Conservation (phyloP, 768 basidiomycete species). For the Pluteus cervinus region DNA sequence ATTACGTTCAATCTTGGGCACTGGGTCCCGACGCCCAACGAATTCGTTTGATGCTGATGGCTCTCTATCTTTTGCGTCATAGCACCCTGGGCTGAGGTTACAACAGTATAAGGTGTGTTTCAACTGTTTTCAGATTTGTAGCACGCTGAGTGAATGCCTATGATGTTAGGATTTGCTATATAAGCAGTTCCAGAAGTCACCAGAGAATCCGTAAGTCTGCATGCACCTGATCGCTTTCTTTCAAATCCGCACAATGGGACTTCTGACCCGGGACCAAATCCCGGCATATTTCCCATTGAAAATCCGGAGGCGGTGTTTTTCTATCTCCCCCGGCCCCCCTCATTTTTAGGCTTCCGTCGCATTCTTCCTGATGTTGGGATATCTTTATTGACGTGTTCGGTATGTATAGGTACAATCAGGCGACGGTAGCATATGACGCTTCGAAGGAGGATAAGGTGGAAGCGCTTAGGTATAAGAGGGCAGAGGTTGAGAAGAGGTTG, state of each 20-base stretch:
- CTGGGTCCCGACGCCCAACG: too few relatives aligned
- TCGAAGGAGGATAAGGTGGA: constrained; percentile 80
- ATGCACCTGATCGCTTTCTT: too few relatives aligned
- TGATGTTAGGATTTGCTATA: constrained; percentile 65
- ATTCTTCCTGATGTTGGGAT: too few relatives aligned
- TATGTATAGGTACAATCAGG: constrained; percentile 90
- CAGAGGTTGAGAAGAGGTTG: constrained; percentile 61
- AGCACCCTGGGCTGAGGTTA: constrained; percentile 87
- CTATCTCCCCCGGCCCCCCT: background rate
- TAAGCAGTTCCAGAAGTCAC: constrained; percentile 96
- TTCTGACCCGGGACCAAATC: too few relatives aligned
- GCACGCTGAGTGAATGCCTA: constrained; percentile 4
- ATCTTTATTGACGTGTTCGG: too few relatives aligned
- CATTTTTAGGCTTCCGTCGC: background rate
- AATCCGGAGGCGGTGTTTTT: too few relatives aligned
- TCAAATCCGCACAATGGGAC: too few relatives aligned
- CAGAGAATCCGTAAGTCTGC: constrained; percentile 81
- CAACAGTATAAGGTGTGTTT: constrained; percentile 79
- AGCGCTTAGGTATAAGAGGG: constrained; percentile 63
- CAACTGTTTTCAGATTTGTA: constrained; percentile 1
- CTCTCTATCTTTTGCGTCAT: constrained; percentile 5
- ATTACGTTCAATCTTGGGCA: too few relatives aligned
- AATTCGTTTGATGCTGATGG: constrained; percentile 6
- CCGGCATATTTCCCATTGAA: too few relatives aligned
- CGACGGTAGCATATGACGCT: constrained; percentile 74